Conservation (phyloP, 768 basidiomycete genomes). For the Inosperma sp. region DNA sequence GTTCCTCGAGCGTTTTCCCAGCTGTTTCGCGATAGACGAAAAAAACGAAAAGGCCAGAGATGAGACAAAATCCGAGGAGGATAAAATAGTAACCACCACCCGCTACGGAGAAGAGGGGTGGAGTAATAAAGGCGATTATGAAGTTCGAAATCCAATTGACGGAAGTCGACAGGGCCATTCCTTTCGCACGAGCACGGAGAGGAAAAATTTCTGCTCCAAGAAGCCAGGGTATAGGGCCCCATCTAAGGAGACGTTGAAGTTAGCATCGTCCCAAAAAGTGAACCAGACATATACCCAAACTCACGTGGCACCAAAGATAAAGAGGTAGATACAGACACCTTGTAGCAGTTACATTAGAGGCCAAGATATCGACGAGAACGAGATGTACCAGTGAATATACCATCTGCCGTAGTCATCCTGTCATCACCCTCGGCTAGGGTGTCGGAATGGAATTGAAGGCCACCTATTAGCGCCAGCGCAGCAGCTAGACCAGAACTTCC, state of each 20-base stretch:
- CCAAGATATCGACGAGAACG: not conserved
- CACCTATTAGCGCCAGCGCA: slow-evolving; percentile 48
- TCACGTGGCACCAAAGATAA: slow-evolving; percentile 50
- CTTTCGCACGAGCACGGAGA: slow-evolving; percentile 59
- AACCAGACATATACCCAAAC: slow-evolving; percentile 2
- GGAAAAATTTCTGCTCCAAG: slow-evolving; percentile 50
- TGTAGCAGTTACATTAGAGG: not conserved
- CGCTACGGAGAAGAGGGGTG: slow-evolving; percentile 43
- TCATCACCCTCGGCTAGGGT: slow-evolving; percentile 32
- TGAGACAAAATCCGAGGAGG: slow-evolving; percentile 41
- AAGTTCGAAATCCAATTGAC: slow-evolving; percentile 74
- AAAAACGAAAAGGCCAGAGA: slow-evolving; percentile 44
- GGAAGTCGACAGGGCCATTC: slow-evolving; percentile 58
- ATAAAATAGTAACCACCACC: slow-evolving; percentile 49
- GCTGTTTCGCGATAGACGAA: slow-evolving; percentile 49
- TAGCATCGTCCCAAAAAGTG: not conserved
- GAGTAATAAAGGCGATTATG: slow-evolving; percentile 48
- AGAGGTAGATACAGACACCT: slow-evolving; percentile 51
- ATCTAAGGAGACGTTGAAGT: slow-evolving; percentile 22
- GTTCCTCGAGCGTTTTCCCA: slow-evolving; percentile 43
- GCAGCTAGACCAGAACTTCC: slow-evolving; percentile 42
- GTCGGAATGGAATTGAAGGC: slow-evolving; percentile 44
- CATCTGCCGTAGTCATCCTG: slow-evolving; percentile 25
- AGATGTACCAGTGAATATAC: slow-evolving; percentile 31
- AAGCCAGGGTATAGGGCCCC: slow-evolving; percentile 53